Base-by-base conservation (phyloP, 495 filamentous ascomycete genomes). In the Aspergillus conjunctus region DNA sequence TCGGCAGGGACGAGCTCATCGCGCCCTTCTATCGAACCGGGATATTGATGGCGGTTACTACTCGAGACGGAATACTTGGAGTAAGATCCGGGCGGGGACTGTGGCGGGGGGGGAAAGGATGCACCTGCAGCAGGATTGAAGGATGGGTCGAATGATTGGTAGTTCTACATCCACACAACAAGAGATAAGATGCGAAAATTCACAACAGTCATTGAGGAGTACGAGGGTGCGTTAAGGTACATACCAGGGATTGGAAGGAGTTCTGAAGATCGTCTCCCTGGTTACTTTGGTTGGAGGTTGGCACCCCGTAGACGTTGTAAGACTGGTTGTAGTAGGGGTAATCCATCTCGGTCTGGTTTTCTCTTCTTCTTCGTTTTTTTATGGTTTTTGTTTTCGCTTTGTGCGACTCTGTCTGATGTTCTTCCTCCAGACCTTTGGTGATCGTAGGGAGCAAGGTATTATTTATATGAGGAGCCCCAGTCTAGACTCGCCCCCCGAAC, bases 31-130 rank as follows among this genome's bases (percentile, higher is more conserved):
- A 70, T 68, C 37, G 73, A 71, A 3, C 62, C 52, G 3, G 63
- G 65, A 30, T 68, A 69, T 22, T 56, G 44, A 12, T 58, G 59
- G 33, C 65, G 61, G 39, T 77, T 71, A 71, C 60, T 70, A 60
- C 61, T 63, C 30, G 73, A 72, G 31, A 71, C 66, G 22, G 80
- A 79, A 8, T 70, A 69, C 51, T 73, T 76, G 48, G 73, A 69
- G 60, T 73, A 71, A 3, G 79, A 80, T 51, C 77, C 75, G 21
- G 78, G 74, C 39, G 80, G 78, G 15, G 79, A 81, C 60, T 80
- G 79, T 26, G 73, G 71, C 51, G 72, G 71, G 46, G 72, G 65
- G 14, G 71, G 66, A 22, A 74, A 71, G 18, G 73, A 65, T 32
- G 66, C 41, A 14, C 34, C 44, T 17, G 44, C 44, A 61, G 48